These are phyloP conservation scores for Fusarium udum DNA, from an alignment of 2,329 filamentous ascomycete genomes.

Conservation along the genomic window DNA sequence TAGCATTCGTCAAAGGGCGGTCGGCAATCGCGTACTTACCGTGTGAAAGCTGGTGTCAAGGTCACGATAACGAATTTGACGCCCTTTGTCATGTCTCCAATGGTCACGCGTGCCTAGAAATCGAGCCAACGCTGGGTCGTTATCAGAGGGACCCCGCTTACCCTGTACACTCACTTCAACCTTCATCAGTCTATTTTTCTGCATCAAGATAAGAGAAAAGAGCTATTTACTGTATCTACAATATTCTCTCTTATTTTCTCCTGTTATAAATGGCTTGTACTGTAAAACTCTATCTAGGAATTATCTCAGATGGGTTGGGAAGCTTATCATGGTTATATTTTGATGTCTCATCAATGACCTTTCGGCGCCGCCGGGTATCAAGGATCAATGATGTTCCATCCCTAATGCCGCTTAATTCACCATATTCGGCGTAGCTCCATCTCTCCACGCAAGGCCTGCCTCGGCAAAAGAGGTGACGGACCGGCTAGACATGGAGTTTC, in stretches of 20 bases:
- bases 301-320: fast-evolving
- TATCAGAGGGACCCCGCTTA: background rate
- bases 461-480: background rate
- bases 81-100: background rate
- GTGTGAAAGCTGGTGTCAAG: background rate
- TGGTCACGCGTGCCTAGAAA: background rate
- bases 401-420: background rate
- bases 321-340: fast-evolving
- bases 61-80: background rate
- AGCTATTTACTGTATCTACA: fast-evolving
- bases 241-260: too few relatives aligned
- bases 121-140: background rate
- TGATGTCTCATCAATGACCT: fast-evolving
- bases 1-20: background rate
- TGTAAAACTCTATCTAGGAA: fast-evolving
- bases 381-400: background rate
- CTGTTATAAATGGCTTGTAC: too few relatives aligned
- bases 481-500: background rate
- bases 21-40: background rate
- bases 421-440: fast-evolving
- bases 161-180: background rate
- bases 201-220: fast-evolving
- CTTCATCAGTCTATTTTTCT: background rate
- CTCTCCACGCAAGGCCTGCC: background rate
- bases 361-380: background rate